Evolutionary conservation across 805 yeast genomes (phyloP), one percentile per base, ranked within the genome.

Genomic region (Yueomyces sp.): DNA sequence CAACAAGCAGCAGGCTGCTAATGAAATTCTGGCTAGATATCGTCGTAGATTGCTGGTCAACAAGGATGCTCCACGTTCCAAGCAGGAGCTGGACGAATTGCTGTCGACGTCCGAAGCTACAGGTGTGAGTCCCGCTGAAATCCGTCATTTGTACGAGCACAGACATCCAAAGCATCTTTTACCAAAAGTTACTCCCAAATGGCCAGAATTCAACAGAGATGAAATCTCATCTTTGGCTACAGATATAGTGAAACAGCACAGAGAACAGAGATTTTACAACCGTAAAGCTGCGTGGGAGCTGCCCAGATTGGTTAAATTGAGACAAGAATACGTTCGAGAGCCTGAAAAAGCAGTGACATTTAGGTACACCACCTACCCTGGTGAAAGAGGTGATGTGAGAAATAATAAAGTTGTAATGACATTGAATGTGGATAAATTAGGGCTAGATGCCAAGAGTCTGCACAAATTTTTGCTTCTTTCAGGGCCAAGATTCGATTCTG

Each of bases 221-320:
- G 87, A 81, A 54, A 67, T 77, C 49, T 81, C 86, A 28, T 68
- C 80, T 4, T 65, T 67, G 11, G 94, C 92, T 27, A 94, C 81
- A 52, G 79, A 81, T 53, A 73, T 74, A 47, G 73, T 81, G 33
- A 75, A 76, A 44, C 81, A 77, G 50, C 84, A 78, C 54, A 74
- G 96, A 56, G 81, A 76, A 50, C 78, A 76, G 52, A 78, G 94
- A 52, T 76, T 82, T 49, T 77, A 80, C 54, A 80, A 80, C 56
- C 74, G 96, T 53, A 70, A 85, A 39, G 85, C 94, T 8, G 96
- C 96, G 0, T 90, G 81, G 64, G 97, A 90, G 60, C 73, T 90
- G 70, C 98, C 98, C 5, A 73, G 77, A 44, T 70, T 92, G 49
- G 78, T 80, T 38, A 78, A 85, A 60, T 83, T 72, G 59, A 80